Percentiles rank a stretch among this genome's conserved stretches.
These are phyloP conservation scores for Starmerella floris DNA, from an alignment of 805 yeast species.

Conservation along the genomic window DNA sequence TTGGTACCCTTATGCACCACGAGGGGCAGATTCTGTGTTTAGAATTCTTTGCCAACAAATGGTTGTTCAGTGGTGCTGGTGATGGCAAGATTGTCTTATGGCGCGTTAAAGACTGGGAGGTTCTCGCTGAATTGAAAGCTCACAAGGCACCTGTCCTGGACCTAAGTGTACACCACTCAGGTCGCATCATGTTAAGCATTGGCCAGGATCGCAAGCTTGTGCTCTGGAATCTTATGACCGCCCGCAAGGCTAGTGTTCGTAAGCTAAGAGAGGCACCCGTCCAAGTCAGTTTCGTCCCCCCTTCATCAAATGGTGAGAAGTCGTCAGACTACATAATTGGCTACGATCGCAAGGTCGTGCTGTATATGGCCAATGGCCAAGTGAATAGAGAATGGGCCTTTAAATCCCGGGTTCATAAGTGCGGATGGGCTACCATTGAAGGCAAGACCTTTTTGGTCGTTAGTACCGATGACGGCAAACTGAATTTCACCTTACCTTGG, in stretches of 20 bases:
- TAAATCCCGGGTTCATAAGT: slow-evolving; percentile 47
- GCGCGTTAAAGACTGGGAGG: slow-evolving; percentile 97
- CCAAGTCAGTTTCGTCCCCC: slow-evolving; percentile 39
- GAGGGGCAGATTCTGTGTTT: slow-evolving; percentile 75
- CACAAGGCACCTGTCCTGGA: slow-evolving; percentile 76
- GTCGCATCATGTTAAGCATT: slow-evolving; percentile 79
- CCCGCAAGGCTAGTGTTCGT: slow-evolving; percentile 75
- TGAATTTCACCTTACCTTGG: slow-evolving; percentile 37
- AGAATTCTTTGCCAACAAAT: slow-evolving; percentile 46
- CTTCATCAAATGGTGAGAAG: slow-evolving; percentile 33
- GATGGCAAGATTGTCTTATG: slow-evolving; percentile 84
- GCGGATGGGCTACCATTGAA: slow-evolving; percentile 35
- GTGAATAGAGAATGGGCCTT: slow-evolving; percentile 31
- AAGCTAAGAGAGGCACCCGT: slow-evolving; percentile 30
- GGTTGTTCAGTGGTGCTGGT: slow-evolving; percentile 83
- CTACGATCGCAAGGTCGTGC: slow-evolving; percentile 29
- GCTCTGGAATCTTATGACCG: slow-evolving; percentile 95
- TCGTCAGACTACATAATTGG: slow-evolving; percentile 62
- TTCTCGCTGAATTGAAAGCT: slow-evolving; percentile 75
- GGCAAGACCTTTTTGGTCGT: slow-evolving; percentile 41
- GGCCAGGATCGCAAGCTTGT: slow-evolving; percentile 72
- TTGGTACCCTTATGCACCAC: slow-evolving; percentile 81
- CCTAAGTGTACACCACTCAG: slow-evolving; percentile 77
- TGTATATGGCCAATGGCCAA: slow-evolving; percentile 37
- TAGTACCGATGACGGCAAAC: slow-evolving; percentile 60